phyloP scores from a whole-genome alignment of 192 early-diverging fungal genomes.

The Coemansia sp. region DNA sequence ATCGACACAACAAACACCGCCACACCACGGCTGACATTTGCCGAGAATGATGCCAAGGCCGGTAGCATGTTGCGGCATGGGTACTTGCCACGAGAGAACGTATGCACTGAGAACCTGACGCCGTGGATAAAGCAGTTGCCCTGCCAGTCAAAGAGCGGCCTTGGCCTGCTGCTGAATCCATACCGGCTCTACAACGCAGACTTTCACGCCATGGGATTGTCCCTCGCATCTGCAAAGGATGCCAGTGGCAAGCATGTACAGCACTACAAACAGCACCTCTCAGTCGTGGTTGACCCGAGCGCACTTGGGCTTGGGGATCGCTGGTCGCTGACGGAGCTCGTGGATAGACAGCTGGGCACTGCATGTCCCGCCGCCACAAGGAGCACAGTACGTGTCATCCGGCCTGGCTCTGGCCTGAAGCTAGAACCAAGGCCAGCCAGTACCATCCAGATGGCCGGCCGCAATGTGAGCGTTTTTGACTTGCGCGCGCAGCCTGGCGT shows the following conservation, averaged over 20 bases:
- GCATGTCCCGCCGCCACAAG: slow-evolving; percentile 54
- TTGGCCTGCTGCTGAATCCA: slow-evolving; percentile 84
- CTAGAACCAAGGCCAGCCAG: slow-evolving; percentile 16
- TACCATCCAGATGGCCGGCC: slow-evolving; percentile 1
- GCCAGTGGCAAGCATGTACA: slow-evolving; percentile 56
- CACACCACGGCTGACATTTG: slow-evolving; percentile 54
- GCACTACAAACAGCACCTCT: slow-evolving; percentile 69
- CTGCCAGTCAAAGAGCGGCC: slow-evolving; percentile 87
- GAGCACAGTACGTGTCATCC: slow-evolving; percentile 41
- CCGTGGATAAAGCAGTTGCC: slow-evolving; percentile 96
- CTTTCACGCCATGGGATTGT: slow-evolving; percentile 86
- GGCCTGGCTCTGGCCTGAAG: slow-evolving; percentile 6
- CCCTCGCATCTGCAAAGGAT: slow-evolving; percentile 58
- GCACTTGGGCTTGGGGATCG: slow-evolving; percentile 20
- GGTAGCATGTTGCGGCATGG: slow-evolving; percentile 62
- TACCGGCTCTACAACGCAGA: slow-evolving; percentile 87
- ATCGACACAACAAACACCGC: slow-evolving; percentile 77
- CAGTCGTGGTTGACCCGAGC: slow-evolving; percentile 75
- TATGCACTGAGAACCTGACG: slow-evolving; percentile 98
- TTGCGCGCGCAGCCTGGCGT: slow-evolving; percentile 11
- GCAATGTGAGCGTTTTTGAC: slow-evolving; percentile 19
- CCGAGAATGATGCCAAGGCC: background rate
- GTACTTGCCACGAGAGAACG: slow-evolving; percentile 83
- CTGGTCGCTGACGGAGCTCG: slow-evolving; percentile 51
- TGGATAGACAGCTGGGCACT: slow-evolving; percentile 45